Base-by-base conservation (phyloP, 139 green algal genomes). In the Gonium pectorale region DNA sequence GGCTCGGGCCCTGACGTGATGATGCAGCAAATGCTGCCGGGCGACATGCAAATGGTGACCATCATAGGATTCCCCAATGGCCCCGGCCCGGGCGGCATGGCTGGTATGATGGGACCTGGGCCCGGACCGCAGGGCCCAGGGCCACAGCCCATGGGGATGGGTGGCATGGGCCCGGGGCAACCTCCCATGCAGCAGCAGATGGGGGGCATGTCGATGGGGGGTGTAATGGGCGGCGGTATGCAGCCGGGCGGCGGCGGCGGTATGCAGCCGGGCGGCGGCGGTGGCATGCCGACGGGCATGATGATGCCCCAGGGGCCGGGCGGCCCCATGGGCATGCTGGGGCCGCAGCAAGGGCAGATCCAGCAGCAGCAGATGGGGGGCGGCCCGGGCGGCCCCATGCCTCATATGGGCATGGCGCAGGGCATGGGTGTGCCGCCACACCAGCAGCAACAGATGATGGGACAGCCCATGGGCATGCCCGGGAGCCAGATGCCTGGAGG, bases 321-420 rank as follows among this genome's bases (percentile, higher is more conserved):
- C 29, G 43, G 46, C 33, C 17, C 56, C 56, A 64, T 64, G 56
- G 46, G 64, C 29, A 64, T 79, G 44, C 70, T 11, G 21, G 46
- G 49, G 8, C 43, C n/a, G 44, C 43, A 40, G 68, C 68, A 60
- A 13, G 21, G 21, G n/a, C 46, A 64, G 70, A 46, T 19, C 19
- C 44, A 31, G 37, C 70, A 64, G 70, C 70, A 64, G 31, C 70
- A 79, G 15, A n/a, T n/a, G n/a, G n/a, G n/a, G n/a, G n/a, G n/a
- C n/a, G 21, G 21, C 56, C 17, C 17, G 5, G 56, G 56, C 17
- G 46, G 44, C 22, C 70, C 17, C n/a, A 64, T 79, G 70, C 33
- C 29, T 27, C 19, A 5, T 17, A 56, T 74, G 67, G 43, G 43
- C 31, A 54, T 54, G 46, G 46, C 13, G 46, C 11, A 24, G 46